Conservation (phyloP, 2,329 filamentous ascomycete species). For the Emericellopsis atlantica region DNA sequence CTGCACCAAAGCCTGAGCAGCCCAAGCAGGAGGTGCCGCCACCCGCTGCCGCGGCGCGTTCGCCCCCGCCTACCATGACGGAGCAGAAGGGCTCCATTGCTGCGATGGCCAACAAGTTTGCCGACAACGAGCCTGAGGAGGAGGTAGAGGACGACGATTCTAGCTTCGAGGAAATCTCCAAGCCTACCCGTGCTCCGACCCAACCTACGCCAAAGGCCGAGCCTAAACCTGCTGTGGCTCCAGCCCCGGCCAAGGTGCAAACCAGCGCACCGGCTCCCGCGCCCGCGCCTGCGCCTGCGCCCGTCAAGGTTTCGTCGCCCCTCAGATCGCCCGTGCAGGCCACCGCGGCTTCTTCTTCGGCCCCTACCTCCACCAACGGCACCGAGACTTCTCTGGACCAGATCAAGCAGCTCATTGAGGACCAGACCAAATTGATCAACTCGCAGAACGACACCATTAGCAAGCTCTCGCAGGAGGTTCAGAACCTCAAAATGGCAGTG, state of each 20-base stretch:
- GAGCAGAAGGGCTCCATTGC: slow-evolving; percentile 84
- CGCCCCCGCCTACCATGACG: slow-evolving; percentile 56
- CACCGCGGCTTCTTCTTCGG: slow-evolving; percentile 5
- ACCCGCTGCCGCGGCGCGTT: slow-evolving; percentile 20
- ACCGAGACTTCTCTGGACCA: slow-evolving; percentile 57
- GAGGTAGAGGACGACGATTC: slow-evolving; percentile 54
- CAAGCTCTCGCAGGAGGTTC: slow-evolving; percentile 59
- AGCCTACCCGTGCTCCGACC: slow-evolving; percentile 38
- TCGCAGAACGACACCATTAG: slow-evolving; percentile 68
- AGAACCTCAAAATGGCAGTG: slow-evolving; percentile 67
- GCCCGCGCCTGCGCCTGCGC: slow-evolving; percentile 23
- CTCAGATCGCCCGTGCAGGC: slow-evolving; percentile 6
- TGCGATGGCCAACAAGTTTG: slow-evolving; percentile 73
- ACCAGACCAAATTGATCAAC: slow-evolving; percentile 65
- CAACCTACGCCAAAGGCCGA: slow-evolving; percentile 22
- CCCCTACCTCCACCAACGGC: slow-evolving; percentile 11
- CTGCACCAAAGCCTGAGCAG: slow-evolving; percentile 17
- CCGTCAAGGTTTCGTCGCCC: slow-evolving; percentile 11
- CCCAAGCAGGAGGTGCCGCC: slow-evolving; percentile 41
- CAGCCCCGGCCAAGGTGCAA: background rate
- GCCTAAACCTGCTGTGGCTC: background rate
- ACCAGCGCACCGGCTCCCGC: slow-evolving; percentile 21
- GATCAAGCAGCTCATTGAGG: slow-evolving; percentile 66
- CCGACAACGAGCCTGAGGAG: slow-evolving; percentile 56
- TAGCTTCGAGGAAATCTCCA: slow-evolving; percentile 77